Evolutionary conservation across 225 moss, liverwort and hornwort genomes (phyloP).

Genomic region (Lunularia cruciata): DNA sequence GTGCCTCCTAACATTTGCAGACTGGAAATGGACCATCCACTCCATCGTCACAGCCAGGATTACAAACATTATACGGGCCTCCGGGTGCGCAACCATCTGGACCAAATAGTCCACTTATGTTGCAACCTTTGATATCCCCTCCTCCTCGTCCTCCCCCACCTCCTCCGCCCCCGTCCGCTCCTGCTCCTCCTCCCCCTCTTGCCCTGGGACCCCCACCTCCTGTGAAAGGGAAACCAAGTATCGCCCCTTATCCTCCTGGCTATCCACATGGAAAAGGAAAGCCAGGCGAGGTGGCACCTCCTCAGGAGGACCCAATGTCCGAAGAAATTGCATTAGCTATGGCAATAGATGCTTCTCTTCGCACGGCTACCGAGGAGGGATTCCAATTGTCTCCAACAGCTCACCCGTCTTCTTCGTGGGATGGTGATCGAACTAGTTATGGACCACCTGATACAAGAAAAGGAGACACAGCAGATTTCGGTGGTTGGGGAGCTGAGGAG

Average conservation of each 20-base stretch:
- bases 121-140: conserved; percentile 8
- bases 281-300: conserved; percentile 38
- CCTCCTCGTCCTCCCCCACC: conserved; percentile 16
- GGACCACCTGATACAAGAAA: conserved; percentile 28
- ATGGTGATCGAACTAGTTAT: conserved; percentile 28
- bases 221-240: not conserved
- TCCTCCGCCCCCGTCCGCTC: conserved; percentile 19
- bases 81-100: conserved; percentile 32
- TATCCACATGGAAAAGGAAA: conserved; percentile 29
- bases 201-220: conserved; percentile 5
- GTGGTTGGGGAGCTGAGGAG: conserved; percentile 51
- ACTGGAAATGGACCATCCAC: conserved; percentile 25
- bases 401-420: conserved; percentile 30
- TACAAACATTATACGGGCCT: conserved; percentile 51
- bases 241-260: conserved; percentile 27
- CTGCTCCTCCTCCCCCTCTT: conserved; percentile 5
- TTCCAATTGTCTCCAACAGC: conserved; percentile 40
- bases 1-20: conserved; percentile 10
- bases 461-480: conserved; percentile 28
- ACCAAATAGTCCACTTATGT: not conserved
- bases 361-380: conserved; percentile 59
- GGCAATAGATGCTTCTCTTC: conserved; percentile 70
- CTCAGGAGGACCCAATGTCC: conserved; percentile 22
- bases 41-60: conserved; percentile 59
- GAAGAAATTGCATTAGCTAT: conserved; percentile 53